Conservation (phyloP, 176 grass and related monocot species). For the Eleusine indica region DNA sequence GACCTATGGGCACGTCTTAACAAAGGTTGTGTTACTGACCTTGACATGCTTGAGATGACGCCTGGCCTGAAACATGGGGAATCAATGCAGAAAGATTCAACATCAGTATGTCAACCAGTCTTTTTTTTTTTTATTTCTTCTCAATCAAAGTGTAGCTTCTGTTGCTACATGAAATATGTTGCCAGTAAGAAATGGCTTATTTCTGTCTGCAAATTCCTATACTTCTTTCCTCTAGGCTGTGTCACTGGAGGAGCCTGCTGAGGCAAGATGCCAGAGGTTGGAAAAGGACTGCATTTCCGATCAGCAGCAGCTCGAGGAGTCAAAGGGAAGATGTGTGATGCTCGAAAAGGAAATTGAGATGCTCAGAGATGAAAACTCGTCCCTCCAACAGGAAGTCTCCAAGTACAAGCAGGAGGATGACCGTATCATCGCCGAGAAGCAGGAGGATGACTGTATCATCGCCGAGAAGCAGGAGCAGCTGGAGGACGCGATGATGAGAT, state of each 20-base stretch:
- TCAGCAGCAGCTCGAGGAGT: constrained; percentile 54
- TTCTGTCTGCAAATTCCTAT: constrained; percentile 6
- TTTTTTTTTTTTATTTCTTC: not conserved
- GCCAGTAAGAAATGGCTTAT: not conserved
- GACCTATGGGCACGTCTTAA: constrained; percentile 79
- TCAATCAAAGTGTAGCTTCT: not conserved
- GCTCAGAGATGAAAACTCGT: constrained; percentile 55
- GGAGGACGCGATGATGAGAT: constrained; percentile 33
- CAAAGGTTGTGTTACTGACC: constrained; percentile 78
- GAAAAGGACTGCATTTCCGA: constrained; percentile 52
- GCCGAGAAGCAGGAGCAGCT: constrained; percentile 53
- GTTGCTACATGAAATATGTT: not conserved
- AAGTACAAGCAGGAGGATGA: constrained; percentile 35
- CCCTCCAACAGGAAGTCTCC: constrained; percentile 45
- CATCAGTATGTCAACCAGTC: constrained; percentile 45
- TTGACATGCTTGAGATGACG: constrained; percentile 79
- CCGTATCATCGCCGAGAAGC: constrained; percentile 51
- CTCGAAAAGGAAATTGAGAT: constrained; percentile 56
- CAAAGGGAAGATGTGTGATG: constrained; percentile 35
- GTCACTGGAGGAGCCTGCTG: constrained; percentile 39
- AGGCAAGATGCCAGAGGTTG: constrained; percentile 35
- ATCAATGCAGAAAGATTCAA: constrained; percentile 38
- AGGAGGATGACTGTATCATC: constrained; percentile 24
- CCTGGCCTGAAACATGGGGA: constrained; percentile 47
- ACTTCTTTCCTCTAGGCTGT: constrained; percentile 36